phyloP scores from a whole-genome alignment of 495 filamentous ascomycete genomes.

The Acidomyces sp. region DNA sequence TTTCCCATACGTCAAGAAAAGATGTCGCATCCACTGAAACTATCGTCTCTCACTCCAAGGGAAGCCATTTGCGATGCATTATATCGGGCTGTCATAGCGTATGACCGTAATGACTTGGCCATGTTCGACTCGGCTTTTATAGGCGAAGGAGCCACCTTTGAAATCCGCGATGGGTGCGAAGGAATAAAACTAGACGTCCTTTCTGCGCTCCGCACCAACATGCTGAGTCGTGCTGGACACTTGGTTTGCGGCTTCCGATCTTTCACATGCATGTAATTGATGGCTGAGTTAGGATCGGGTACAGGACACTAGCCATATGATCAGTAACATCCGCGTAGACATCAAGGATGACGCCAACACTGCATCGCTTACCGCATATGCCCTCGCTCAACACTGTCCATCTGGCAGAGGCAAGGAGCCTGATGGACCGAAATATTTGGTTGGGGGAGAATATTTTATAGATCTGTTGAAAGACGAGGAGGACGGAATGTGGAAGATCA shows the following conservation, averaged over 20 bases:
- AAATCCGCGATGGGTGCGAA: background rate
- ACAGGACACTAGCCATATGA: conserved; percentile 18
- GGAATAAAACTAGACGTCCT: background rate
- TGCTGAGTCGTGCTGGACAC: background rate
- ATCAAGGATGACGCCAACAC: conserved; percentile 16
- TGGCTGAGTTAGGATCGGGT: no score
- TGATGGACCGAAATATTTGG: conserved; percentile 12
- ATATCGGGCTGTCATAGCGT: conserved; percentile 19
- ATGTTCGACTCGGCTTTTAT: conserved; percentile 15
- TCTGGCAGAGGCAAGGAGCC: conserved; percentile 14
- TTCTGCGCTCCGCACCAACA: conserved; percentile 2
- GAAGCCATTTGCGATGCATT: conserved; percentile 20
- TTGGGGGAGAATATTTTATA: conserved; percentile 12
- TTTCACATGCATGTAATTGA: no score
- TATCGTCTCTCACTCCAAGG: conserved; percentile 12
- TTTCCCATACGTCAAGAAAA: no score
- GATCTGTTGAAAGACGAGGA: conserved; percentile 16
- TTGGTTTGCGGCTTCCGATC: no score
- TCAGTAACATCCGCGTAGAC: conserved; percentile 21
- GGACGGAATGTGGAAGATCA: conserved; percentile 22
- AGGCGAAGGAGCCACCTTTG: conserved; percentile 9
- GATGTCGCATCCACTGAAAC: conserved; percentile 10
- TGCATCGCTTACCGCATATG: conserved; percentile 16
- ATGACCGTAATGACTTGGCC: conserved; percentile 15
- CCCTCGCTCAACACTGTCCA: conserved; percentile 18